Conservation (phyloP, 1,284 basidiomycete genomes). For the Xanthoconium separans region DNA sequence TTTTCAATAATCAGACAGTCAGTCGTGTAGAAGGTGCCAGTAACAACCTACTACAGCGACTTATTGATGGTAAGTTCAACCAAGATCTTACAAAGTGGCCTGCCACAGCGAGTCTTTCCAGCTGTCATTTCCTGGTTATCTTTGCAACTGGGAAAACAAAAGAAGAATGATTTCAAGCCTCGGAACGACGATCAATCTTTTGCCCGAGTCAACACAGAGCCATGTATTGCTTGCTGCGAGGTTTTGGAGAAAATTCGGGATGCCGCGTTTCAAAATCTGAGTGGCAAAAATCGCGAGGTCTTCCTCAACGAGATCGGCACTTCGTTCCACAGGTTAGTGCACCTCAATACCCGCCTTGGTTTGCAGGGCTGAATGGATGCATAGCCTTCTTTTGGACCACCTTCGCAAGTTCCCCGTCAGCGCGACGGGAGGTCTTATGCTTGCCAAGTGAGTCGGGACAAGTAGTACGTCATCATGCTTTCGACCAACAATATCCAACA, state of each 20-base stretch:
- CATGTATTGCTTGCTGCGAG: slow-evolving; percentile 88
- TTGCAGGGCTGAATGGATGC: slow-evolving; percentile 8
- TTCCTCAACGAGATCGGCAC: slow-evolving; percentile 95
- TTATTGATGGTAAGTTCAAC: slow-evolving; percentile 71
- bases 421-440: slow-evolving; percentile 95
- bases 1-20: slow-evolving; percentile 90
- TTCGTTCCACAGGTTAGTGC: slow-evolving; percentile 82
- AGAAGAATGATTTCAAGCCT: slow-evolving; percentile 96
- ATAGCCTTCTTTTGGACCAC: slow-evolving; percentile 89
- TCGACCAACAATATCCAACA: slow-evolving; percentile 33
- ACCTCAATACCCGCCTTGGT: background rate
- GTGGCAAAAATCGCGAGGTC: slow-evolving; percentile 88
- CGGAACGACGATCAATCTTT: slow-evolving; percentile 95
- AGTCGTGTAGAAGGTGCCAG: slow-evolving; percentile 86
- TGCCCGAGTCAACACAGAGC: slow-evolving; percentile 92
- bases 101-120: slow-evolving; percentile 28
- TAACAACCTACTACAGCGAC: slow-evolving; percentile 81
- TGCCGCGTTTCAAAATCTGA: slow-evolving; percentile 70
- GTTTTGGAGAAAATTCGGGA: slow-evolving; percentile 81
- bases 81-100: background rate
- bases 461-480: background rate
- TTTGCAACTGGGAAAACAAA: slow-evolving; percentile 84
- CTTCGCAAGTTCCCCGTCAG: slow-evolving; percentile 95
- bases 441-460: slow-evolving; percentile 78
- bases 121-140: slow-evolving; percentile 71